Evolutionary conservation across 140 eudicot species (phyloP), one percentile per base, ranked within the genome.

Genomic region (Anethum foeniculum): DNA sequence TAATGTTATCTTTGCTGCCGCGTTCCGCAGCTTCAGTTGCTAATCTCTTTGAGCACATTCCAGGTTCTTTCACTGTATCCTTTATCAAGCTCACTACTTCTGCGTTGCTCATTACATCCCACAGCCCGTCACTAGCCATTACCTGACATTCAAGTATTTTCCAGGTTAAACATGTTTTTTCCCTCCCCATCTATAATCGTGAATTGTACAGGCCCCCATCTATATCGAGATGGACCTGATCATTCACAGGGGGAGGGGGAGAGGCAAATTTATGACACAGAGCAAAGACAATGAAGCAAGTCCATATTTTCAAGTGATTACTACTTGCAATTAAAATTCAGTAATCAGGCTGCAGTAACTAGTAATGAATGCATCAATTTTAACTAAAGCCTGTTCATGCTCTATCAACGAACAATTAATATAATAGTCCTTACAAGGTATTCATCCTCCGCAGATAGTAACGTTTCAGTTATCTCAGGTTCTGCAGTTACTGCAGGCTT

Each of bases 401-500:
- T 12, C 15, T 28, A 47, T 3, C 27, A 41, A 47, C 5, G 21
- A 25, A 23, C 78, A 76, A 39, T 19, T 62, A 46, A 76, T 47
- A 84, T 5, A 36, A 72, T 60, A 62, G 58, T 64, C 44, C 88
- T 84, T 87, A 96, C 99, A 84, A 96, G 62, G 85, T 92, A 96
- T 83, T 93, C 99, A 82, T 93, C 97, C 46, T 88, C 90, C 4
- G 78, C 67, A 6, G 92, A 87, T 25, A 96, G 89, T 64, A 71
- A 25, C 18, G 91, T 91, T 76, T 89, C 97, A 0, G 93, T 91
- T 81, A 96, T 88, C 87, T 96, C 99, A 25, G 99, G 99, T 85
- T 93, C 99, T n/a, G 99, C 99, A 44, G 99, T 96, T 68, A 96
- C 99, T 41, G 88, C 88, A 68, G 99, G 99, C 90, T 96, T 96